Percentiles rank a stretch among this genome's conserved stretches.
These are phyloP conservation scores for Cryptosporidium parvum DNA, from an alignment of 169 alveolate genomes.

Conservation along the genomic window DNA sequence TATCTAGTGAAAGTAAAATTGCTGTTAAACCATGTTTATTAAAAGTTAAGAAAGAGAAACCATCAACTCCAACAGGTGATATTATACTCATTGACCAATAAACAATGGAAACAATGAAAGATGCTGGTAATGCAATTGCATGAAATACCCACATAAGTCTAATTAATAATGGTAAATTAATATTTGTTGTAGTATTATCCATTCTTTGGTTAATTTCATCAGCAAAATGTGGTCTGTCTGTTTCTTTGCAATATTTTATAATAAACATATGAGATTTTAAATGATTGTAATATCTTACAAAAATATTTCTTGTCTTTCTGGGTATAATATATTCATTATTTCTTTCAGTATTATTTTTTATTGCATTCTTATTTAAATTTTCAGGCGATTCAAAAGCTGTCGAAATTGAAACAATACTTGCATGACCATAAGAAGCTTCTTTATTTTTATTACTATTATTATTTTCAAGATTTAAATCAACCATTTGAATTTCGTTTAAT, in stretches of 20 bases:
- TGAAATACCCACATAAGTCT: constrained; percentile 68
- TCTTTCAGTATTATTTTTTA: not conserved
- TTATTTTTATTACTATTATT: not conserved
- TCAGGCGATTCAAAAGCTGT: constrained; percentile 52
- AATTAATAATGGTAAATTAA: constrained; percentile 30
- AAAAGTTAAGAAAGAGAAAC: constrained; percentile 51
- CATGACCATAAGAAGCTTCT: constrained; percentile 53
- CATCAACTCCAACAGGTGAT: constrained; percentile 71
- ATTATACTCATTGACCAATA: constrained; percentile 72
- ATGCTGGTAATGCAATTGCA: constrained; percentile 66
- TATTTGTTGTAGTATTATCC: constrained; percentile 59
- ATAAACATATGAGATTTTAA: constrained; percentile 27
- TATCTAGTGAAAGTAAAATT: constrained; percentile 29
- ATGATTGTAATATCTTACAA: constrained; percentile 23
- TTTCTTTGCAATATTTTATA: constrained; percentile 25
- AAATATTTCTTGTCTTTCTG: constrained; percentile 9
- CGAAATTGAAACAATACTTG: constrained; percentile 57
- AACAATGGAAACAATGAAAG: constrained; percentile 65
- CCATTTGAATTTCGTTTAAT: constrained; percentile 34
- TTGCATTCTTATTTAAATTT: not conserved
- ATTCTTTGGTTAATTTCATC: constrained; percentile 31
- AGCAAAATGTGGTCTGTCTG: constrained; percentile 48
- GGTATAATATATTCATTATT: not conserved
- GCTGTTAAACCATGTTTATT: constrained; percentile 66
- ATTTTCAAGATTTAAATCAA: constrained; percentile 23